These are phyloP conservation scores for Penicillium subrubescens DNA, from an alignment of 495 filamentous ascomycete species.

Conservation along the genomic window DNA sequence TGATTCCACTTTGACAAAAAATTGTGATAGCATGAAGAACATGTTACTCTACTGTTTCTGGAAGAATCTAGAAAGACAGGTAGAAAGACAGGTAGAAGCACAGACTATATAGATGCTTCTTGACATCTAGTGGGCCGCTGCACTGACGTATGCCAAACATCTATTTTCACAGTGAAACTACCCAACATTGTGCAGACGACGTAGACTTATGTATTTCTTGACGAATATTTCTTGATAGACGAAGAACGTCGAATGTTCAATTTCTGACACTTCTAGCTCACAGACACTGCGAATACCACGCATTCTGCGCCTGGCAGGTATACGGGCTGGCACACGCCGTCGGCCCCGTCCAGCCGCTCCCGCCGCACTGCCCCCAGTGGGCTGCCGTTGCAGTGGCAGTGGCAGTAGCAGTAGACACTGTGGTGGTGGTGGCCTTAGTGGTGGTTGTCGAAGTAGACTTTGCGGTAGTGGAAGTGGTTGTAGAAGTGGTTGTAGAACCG, in stretches of 20 bases:
- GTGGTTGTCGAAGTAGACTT: not conserved
- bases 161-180: not conserved
- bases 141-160: no score
- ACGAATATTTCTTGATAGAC: not conserved
- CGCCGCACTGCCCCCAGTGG: constrained; percentile 54
- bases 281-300: constrained; percentile 51
- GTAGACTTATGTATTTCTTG: not conserved
- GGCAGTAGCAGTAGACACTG: not conserved
- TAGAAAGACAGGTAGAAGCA: no score
- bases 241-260: not conserved
- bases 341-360: constrained; percentile 47
- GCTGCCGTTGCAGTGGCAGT: constrained; percentile 13
- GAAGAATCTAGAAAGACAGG: no score
- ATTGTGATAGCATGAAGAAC: no score
- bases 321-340: constrained; percentile 46
- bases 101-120: no score
- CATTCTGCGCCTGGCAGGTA: constrained; percentile 39
- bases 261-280: constrained; percentile 16
- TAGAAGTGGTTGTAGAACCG: not conserved
- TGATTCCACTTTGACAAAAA: no score
- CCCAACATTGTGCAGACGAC: not conserved
- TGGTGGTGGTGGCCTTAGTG: constrained; percentile 6
- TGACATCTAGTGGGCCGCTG: no score
- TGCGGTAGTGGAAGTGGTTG: not conserved
- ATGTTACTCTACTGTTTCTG: no score